Base-by-base conservation (phyloP, 1,139 yeast species). In the Hemisphaericaspora subhashii region DNA sequence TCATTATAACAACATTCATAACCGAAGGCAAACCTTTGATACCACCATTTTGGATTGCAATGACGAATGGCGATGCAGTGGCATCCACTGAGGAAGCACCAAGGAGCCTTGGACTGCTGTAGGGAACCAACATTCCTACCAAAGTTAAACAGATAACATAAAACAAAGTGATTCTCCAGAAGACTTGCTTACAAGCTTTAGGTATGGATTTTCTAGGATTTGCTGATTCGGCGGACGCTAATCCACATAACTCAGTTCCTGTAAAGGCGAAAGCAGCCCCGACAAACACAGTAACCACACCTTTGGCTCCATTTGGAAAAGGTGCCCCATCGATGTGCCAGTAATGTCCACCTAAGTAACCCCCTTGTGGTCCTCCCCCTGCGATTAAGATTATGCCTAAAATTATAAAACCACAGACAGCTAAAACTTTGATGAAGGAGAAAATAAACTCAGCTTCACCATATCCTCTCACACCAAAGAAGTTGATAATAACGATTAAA, bases 361-460 rank as follows among this genome's bases (percentile, higher is more conserved):
- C 80, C 23, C 56, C 51, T 31, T 40, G 41, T 43, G 78, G 74
- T 35, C 71, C 65, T 46, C 85, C 89, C 52, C 95, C 95, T 54
- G 83, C 77, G 44, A 75, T 69, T 37, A 83, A 64, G 7, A 83
- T 79, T 46, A 85, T 79, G 50, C 94, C 95, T 36, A 86, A 66
- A 44, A 85, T 78, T 53, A 81, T 77, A 61, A 77, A 85, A 25
- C 89, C 92, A 35, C 73, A 54, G 38, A 83, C 74, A 3, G 88
- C 86, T 35, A 79, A 40, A 28, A 84, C 75, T 55, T 84, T 84
- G 52, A 82, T 62, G 44, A 74, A 45, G 4, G 88, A 77, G 36
- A 83, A 69, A 15, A 76, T 58, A 45, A 83, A 83, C 62, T 84
- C 89, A 35, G 84, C 79, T 56, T 82, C 86, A 59, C 86, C 87